phyloP scores from a whole-genome alignment of 1,139 yeast genomes.

The Candida smagusa region DNA sequence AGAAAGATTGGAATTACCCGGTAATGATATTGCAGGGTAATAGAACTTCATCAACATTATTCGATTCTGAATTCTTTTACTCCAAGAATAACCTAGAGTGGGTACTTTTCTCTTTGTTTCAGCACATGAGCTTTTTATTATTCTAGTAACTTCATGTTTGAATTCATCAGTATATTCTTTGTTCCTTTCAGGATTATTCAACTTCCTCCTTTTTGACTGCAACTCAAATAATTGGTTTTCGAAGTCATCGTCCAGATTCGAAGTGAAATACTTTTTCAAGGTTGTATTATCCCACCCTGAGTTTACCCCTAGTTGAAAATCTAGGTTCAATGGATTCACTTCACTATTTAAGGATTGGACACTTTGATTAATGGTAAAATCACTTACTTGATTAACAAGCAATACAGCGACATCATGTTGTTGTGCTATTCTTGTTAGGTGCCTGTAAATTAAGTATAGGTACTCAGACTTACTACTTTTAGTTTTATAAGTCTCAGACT shows the following conservation, averaged over 20 bases:
- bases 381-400: slow-evolving; percentile 79
- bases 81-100: slow-evolving; percentile 42
- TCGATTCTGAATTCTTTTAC: slow-evolving; percentile 28
- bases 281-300: slow-evolving; percentile 68
- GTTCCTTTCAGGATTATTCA: background rate
- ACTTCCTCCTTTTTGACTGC: slow-evolving; percentile 8
- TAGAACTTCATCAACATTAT: slow-evolving; percentile 35
- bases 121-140: background rate
- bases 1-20: background rate
- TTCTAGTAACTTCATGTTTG: background rate
- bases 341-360: slow-evolving; percentile 11
- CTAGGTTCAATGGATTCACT: slow-evolving; percentile 46
- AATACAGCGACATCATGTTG: slow-evolving; percentile 58
- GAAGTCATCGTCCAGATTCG: background rate
- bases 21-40: slow-evolving; percentile 22
- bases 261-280: slow-evolving; percentile 15
- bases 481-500: slow-evolving; percentile 27
- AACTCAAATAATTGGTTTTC: background rate
- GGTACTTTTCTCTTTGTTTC: slow-evolving; percentile 30
- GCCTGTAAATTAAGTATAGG: slow-evolving; percentile 43
- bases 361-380: slow-evolving; percentile 30
- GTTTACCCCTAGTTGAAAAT: slow-evolving; percentile 69
- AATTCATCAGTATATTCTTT: slow-evolving; percentile 4
- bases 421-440: slow-evolving; percentile 49
- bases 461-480: slow-evolving; percentile 39